Conservation (phyloP, 2,329 filamentous ascomycete species). For the Fusarium metavorans region DNA sequence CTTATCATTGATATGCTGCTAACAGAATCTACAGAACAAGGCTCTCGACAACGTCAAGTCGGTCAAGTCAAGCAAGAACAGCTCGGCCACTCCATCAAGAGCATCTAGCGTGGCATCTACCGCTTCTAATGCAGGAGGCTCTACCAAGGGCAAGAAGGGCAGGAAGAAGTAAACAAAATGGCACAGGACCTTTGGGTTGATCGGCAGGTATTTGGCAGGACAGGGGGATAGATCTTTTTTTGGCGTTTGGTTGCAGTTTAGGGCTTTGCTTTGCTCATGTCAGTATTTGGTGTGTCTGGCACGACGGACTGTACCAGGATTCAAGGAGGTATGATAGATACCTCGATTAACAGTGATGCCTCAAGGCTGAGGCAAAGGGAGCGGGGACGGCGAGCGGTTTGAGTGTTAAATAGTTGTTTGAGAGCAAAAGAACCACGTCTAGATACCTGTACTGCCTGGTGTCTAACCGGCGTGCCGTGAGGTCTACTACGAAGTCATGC, state of each 20-base stretch:
- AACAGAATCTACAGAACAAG: slow-evolving; percentile 77
- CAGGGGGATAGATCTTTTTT: slow-evolving; percentile 33
- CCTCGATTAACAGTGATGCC: slow-evolving; percentile 27
- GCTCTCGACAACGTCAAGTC: slow-evolving; percentile 88
- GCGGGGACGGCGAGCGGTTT: slow-evolving; percentile 15
- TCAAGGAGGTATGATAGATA: slow-evolving; percentile 22
- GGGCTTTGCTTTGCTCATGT: slow-evolving; percentile 28
- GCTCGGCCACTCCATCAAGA: slow-evolving; percentile 81
- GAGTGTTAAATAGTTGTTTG: slow-evolving; percentile 31
- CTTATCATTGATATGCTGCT: slow-evolving; percentile 12
- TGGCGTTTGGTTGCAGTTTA: slow-evolving; percentile 44
- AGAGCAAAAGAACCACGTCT: slow-evolving; percentile 39
- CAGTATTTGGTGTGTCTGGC: slow-evolving; percentile 29
- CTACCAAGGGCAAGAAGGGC: slow-evolving; percentile 63
- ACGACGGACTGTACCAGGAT: slow-evolving; percentile 22
- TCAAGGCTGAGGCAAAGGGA: slow-evolving; percentile 20
- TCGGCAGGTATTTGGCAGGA: slow-evolving; percentile 14
- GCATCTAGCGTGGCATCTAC: slow-evolving; percentile 90
- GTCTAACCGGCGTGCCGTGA: slow-evolving; percentile 21
- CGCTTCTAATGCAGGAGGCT: slow-evolving; percentile 63
- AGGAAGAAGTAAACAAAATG: slow-evolving; percentile 47
- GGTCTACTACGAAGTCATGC: slow-evolving; percentile 3
- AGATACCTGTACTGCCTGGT: slow-evolving; percentile 32
- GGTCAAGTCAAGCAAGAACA: slow-evolving; percentile 84
- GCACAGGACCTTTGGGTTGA: slow-evolving; percentile 1